A percentile compares a stretch with the other conserved stretches of the same genome.
Conservation (phyloP, 2,329 filamentous ascomycete genomes). For the Tolypocladium tundrense region DNA sequence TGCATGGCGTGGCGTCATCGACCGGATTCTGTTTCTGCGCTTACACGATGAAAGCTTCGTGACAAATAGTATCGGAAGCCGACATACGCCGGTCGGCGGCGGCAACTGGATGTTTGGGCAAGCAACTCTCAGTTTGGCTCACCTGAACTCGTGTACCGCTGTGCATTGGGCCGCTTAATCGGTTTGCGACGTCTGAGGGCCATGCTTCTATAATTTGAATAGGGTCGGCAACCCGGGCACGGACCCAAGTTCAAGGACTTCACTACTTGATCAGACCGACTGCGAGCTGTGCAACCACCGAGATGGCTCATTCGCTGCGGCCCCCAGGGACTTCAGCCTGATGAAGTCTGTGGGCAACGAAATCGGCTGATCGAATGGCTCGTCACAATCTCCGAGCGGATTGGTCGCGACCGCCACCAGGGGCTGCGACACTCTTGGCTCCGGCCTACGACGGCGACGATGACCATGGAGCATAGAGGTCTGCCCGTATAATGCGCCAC, state of each 20-base stretch:
- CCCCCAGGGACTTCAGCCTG: background rate
- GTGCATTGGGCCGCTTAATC: background rate
- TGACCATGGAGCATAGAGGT: background rate
- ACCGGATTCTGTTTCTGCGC: background rate
- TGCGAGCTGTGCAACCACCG: background rate
- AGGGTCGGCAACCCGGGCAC: background rate
- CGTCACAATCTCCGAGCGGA: background rate
- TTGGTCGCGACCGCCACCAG: background rate
- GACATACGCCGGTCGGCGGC: background rate
- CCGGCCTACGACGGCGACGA: background rate
- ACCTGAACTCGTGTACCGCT: background rate
- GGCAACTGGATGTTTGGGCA: background rate
- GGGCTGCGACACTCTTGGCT: background rate
- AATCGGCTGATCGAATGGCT: background rate
- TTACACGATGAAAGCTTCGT: background rate
- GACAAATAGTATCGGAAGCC: background rate
- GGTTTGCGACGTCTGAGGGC: background rate
- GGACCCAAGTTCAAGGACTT: too few species aligned
- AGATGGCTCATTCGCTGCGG: background rate
- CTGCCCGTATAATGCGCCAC: background rate
- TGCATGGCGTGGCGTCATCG: background rate
- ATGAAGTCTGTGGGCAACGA: background rate
- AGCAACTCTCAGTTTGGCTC: background rate
- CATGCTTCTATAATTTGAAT: too few species aligned
- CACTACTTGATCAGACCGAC: background rate